Percentiles rank a stretch among this genome's conserved stretches.
Conservation (phyloP, 148 eudicot genomes). For the Rhododendron kiyosumense region DNA sequence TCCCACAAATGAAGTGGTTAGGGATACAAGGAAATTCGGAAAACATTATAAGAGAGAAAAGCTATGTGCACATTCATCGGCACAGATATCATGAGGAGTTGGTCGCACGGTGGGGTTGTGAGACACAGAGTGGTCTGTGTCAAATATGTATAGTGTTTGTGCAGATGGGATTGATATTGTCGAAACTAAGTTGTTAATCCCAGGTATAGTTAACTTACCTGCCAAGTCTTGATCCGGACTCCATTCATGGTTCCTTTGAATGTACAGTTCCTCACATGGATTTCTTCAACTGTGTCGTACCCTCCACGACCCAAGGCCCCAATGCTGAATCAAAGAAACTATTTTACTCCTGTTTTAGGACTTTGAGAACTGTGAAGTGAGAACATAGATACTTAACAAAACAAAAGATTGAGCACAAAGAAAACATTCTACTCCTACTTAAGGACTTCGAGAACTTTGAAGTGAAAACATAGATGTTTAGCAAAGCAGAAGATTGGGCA, state of each 20-base stretch:
- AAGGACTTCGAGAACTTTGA: no score
- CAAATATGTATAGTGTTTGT: not conserved
- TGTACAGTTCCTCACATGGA: conserved; percentile 29
- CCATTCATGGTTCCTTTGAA: conserved; percentile 29
- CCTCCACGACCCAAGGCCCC: conserved; percentile 32
- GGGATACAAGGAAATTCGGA: not conserved
- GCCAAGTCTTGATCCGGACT: conserved; percentile 36
- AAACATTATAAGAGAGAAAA: not conserved
- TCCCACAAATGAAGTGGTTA: not conserved
- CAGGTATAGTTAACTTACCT: conserved; percentile 17
- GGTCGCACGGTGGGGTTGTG: no score
- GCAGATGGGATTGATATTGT: not conserved
- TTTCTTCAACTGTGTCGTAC: conserved; percentile 26
- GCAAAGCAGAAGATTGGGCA: no score
- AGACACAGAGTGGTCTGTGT: not conserved
- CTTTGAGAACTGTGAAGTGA: not conserved
- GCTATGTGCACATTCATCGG: no score
- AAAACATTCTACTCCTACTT: no score
- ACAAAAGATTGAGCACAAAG: not conserved
- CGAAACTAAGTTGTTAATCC: not conserved
- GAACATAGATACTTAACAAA: not conserved
- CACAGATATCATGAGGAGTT: no score
- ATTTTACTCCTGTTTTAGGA: not conserved
- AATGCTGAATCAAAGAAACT: conserved; percentile 20
- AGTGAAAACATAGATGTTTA: no score